A percentile compares a stretch with the other conserved stretches of the same genome.
These are phyloP conservation scores for Pleurotus djamor DNA, from an alignment of 768 basidiomycete species.

Conservation along the genomic window DNA sequence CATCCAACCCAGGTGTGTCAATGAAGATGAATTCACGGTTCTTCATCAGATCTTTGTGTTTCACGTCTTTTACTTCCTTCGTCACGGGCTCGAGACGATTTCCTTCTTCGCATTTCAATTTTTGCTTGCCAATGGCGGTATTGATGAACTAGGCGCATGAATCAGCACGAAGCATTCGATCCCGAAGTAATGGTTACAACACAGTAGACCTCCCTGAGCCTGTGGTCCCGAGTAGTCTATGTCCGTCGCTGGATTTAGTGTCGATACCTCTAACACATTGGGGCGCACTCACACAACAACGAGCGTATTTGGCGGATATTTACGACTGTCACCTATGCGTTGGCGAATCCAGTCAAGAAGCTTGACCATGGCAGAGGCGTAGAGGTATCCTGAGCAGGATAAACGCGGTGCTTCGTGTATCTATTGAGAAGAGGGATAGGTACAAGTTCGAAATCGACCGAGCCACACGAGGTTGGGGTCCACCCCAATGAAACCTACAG, in stretches of 20 bases:
- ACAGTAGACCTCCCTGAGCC: constrained; percentile 1
- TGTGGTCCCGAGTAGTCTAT: neutral
- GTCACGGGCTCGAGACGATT: neutral
- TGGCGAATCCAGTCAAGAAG: no score
- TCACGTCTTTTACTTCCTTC: neutral
- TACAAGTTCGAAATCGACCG: no score
- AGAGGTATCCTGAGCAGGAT: no score
- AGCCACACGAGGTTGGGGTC: no score
- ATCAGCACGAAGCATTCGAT: neutral
- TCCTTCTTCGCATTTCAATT: neutral
- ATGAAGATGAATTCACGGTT: constrained; percentile 9
- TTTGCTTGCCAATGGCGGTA: neutral
- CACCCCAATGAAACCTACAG: no score
- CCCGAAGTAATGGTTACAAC: neutral
- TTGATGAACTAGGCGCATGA: neutral
- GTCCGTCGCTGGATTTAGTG: neutral
- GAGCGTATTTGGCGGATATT: neutral
- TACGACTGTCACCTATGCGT: no score
- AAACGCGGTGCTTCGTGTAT: no score
- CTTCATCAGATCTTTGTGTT: neutral
- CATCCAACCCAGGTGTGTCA: constrained; percentile 17
- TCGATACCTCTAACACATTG: neutral
- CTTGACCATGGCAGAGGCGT: no score
- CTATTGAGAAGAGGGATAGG: no score
- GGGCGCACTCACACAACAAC: neutral